phyloP scores from a whole-genome alignment of 805 yeast genomes.

The Metschnikowia proteae region DNA sequence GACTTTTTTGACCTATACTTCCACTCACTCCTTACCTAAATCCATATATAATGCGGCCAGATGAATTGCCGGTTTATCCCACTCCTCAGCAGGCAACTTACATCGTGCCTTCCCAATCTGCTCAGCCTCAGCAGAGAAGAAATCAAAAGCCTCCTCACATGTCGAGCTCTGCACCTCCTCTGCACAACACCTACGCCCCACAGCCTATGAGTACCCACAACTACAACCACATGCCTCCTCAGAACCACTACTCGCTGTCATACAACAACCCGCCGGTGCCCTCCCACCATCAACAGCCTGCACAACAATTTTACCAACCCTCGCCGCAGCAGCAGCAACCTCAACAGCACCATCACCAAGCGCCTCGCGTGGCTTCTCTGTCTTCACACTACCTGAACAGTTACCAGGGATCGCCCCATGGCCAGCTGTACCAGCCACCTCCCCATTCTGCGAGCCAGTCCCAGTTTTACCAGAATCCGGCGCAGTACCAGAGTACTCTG shows the following conservation, averaged over 20 bases:
- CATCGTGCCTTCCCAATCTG: constrained; percentile 11
- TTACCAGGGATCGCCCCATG: neutral
- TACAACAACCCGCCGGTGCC: neutral
- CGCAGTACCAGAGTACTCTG: constrained; percentile 3
- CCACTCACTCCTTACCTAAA: neutral
- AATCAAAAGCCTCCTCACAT: constrained; percentile 3
- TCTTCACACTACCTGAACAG: constrained; percentile 3
- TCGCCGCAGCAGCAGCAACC: neutral
- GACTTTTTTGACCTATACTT: neutral
- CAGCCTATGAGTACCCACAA: neutral
- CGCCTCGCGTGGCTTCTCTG: constrained; percentile 1
- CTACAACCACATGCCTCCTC: constrained; percentile 3
- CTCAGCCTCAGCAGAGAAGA: constrained; percentile 4
- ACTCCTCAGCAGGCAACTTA: constrained; percentile 43
- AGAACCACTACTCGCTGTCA: constrained; percentile 4
- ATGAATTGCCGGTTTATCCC: constrained; percentile 44
- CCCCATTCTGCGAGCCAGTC: neutral
- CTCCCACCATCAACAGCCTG: constrained; percentile 3
- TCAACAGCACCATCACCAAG: constrained; percentile 1
- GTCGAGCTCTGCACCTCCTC: constrained; percentile 11
- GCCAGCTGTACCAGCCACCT: constrained; percentile 6
- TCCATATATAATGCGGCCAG: constrained; percentile 14
- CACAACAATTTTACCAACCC: constrained; percentile 2
- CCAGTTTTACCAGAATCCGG: neutral
- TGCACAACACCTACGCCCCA: constrained; percentile 2